Evolutionary conservation across 768 basidiomycete species (phyloP), one percentile per base, ranked within the genome.

Genomic region (Myochromella boudieri): DNA sequence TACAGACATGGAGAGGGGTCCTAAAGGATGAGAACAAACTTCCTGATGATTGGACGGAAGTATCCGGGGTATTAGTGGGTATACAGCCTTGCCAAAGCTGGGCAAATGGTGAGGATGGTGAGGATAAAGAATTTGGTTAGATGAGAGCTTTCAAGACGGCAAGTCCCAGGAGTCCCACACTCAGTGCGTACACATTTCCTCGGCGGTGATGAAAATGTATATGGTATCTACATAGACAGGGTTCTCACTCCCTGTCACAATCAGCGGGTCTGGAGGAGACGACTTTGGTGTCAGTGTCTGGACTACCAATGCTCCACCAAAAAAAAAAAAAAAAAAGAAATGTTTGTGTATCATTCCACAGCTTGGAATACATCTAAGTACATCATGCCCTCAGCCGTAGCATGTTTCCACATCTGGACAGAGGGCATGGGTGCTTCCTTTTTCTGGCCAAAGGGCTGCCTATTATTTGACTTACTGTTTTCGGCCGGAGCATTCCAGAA

Each of bases 141-240:
- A 41, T 24, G 42, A 18, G 14, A 29, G 11, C 31, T 37, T 28
- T 14, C n/a, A n/a, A n/a, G n/a, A n/a, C n/a, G n/a, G n/a, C n/a
- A n/a, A n/a, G n/a, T n/a, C n/a, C n/a, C n/a, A n/a, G n/a, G 27
- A 27, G 27, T 29, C 44, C 44, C 44, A 46, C 44, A 46, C 44
- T 46, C 25, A 38, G 44, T 46, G 44, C 37, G 36, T 46, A 37
- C 8, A 37, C 44, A 46, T 38, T 46, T 46, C 44, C 44, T 29
- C 27, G 36, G 44, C 6, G 36, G 44, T 46, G 36, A 24, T 14
- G 29, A 22, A 20, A 33, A 31, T 32, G 12, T 11, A 21, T 44
- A 31, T 34, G 7, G 31, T 18, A 37, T 22, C 6, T n/a, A n/a
- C 17, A 21, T 37, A 5, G 36, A 21, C 24, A 22, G 36, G 36